Conservation (phyloP, 106 monocot genomes). For the Ottelia alismoides region DNA sequence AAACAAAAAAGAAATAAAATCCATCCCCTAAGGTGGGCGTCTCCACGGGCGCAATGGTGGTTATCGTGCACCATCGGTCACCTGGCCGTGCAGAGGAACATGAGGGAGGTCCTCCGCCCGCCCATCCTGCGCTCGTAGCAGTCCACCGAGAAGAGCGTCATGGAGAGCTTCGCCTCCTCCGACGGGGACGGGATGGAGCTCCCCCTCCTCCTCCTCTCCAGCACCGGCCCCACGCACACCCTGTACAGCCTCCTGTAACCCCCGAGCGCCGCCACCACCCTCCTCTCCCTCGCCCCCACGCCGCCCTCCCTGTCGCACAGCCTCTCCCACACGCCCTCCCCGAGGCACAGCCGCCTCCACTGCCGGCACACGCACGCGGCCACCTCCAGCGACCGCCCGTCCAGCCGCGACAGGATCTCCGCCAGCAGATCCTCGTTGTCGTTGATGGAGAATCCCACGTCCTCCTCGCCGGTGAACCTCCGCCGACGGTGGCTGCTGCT, state of each 20-base stretch:
- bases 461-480: neutral
- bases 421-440: slow-evolving; percentile 47
- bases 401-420: slow-evolving; percentile 35
- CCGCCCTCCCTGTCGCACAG: slow-evolving; percentile 26
- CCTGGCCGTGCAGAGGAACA: slow-evolving; percentile 12
- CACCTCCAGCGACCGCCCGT: slow-evolving; percentile 39
- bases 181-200: no score
- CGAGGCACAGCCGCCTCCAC: slow-evolving; percentile 19
- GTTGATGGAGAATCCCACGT: slow-evolving; percentile 23
- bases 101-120: slow-evolving; percentile 7
- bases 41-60: no score
- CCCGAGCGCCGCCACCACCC: slow-evolving; percentile 7
- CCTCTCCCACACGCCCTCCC: slow-evolving; percentile 41
- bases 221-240: slow-evolving; percentile 7
- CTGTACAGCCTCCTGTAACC: slow-evolving; percentile 2
- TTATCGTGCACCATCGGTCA: no score
- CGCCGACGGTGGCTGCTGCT: no score
- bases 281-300: neutral
- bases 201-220: neutral
- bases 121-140: slow-evolving; percentile 12
- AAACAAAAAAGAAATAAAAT: no score
- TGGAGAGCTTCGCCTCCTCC: slow-evolving; percentile 6
- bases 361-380: slow-evolving; percentile 43
- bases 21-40: no score
- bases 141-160: slow-evolving; percentile 10